Percentiles rank a stretch among this genome's conserved stretches.
Evolutionary conservation across 305 asterid species (phyloP).

Genomic region (Fraxinus velutina): DNA sequence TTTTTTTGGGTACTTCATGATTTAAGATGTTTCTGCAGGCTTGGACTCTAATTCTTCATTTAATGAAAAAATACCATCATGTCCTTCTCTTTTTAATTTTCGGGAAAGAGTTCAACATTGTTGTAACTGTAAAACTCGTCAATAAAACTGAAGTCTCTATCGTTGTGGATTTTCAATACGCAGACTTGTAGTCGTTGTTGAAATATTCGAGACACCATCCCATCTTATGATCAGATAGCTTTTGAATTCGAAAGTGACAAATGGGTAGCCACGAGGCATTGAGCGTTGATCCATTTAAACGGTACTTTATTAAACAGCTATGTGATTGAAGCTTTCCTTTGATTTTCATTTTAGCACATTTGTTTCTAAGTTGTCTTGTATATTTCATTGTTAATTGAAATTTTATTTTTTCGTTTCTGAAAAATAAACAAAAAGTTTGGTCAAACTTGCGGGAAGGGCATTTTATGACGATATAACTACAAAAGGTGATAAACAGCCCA

Average conservation of each 20-base stretch:
- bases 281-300: conserved; percentile 64
- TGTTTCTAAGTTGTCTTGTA: background rate
- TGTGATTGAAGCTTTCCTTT: conserved; percentile 5
- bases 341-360: background rate
- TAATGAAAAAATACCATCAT: background rate
- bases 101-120: background rate
- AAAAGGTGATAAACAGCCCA: conserved; percentile 76
- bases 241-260: background rate
- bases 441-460: conserved; percentile 88
- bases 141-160: background rate
- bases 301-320: conserved; percentile 32
- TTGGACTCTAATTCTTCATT: background rate
- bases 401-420: background rate
- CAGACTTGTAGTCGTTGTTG: background rate
- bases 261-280: conserved; percentile 36
- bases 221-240: background rate
- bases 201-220: background rate
- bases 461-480: conserved; percentile 73
- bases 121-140: background rate
- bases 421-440: conserved; percentile 49
- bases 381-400: background rate
- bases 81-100: background rate
- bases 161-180: background rate
- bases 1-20: background rate
- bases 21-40: background rate